Conservation (phyloP, 2,329 filamentous ascomycete species). For the Exserohilum turcica region DNA sequence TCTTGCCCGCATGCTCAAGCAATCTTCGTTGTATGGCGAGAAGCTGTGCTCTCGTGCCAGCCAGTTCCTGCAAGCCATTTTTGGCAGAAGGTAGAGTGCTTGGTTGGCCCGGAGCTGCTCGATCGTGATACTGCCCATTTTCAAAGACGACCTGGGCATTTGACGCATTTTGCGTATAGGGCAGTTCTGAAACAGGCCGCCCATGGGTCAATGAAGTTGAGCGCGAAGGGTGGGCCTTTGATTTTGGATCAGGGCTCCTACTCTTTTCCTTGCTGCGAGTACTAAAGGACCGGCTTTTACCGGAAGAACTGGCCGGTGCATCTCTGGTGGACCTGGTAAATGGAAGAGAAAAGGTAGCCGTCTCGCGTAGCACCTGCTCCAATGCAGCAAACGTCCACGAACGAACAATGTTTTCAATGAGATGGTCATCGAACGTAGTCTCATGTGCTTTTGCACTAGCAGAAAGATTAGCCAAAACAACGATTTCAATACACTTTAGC, state of each 20-base stretch:
- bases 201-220: constrained; percentile 62
- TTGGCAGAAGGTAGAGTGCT: constrained; percentile 37
- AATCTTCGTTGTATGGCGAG: constrained; percentile 79
- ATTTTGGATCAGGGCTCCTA: constrained; percentile 69
- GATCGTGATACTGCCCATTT: constrained; percentile 45
- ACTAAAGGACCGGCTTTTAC: constrained; percentile 59
- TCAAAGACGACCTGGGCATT: constrained; percentile 46
- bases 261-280: constrained; percentile 61
- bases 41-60: constrained; percentile 81
- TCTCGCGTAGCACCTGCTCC: constrained; percentile 77
- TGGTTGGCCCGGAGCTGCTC: constrained; percentile 29
- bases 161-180: constrained; percentile 37
- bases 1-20: constrained; percentile 73
- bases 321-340: constrained; percentile 56
- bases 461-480: constrained; percentile 21
- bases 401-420: constrained; percentile 74
- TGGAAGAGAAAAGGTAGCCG: constrained; percentile 69
- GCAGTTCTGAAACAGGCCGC: constrained; percentile 38
- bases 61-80: constrained; percentile 77
- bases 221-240: constrained; percentile 69
- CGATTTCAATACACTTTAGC: background rate
- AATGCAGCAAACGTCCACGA: constrained; percentile 80
- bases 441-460: constrained; percentile 41
- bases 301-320: constrained; percentile 34
- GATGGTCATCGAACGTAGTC: constrained; percentile 49